These are phyloP conservation scores for Iris pallida DNA, from an alignment of 116 monocot genomes.

Conservation along the genomic window DNA sequence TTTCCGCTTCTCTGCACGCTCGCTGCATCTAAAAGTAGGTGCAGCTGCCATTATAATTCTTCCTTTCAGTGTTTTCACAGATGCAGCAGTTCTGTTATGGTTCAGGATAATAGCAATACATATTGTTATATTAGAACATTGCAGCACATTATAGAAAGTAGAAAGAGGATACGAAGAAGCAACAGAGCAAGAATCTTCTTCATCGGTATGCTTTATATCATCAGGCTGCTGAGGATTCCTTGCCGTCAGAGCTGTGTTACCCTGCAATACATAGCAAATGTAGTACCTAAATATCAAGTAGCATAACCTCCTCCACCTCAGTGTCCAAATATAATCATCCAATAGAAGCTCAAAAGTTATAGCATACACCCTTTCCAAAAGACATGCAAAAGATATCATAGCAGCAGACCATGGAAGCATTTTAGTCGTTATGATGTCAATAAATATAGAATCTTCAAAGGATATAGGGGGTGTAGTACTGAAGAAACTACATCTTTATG, in stretches of 20 bases:
- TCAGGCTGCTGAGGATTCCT: conserved; percentile 44
- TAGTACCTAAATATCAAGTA: neutral
- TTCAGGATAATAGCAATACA: conserved; percentile 24
- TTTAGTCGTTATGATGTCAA: neutral
- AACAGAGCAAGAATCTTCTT: conserved; percentile 69
- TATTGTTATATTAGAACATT: neutral
- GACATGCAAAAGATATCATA: too few species aligned
- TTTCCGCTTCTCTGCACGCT: conserved; percentile 80
- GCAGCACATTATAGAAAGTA: neutral
- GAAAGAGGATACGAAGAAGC: conserved; percentile 60
- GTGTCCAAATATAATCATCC: neutral
- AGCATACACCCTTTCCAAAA: neutral
- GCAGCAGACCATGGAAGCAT: neutral
- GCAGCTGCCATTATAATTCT: conserved; percentile 43
- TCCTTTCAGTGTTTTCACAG: conserved; percentile 39
- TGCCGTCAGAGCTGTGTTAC: conserved; percentile 18
- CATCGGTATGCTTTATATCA: conserved; percentile 43
- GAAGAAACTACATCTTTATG: too few species aligned
- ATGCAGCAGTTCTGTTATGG: conserved; percentile 40
- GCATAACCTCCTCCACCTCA: neutral
- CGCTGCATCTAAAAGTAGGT: conserved; percentile 66
- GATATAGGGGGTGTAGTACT: neutral
- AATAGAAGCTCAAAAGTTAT: neutral
- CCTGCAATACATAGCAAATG: conserved; percentile 24
- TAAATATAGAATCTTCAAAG: conserved; percentile 1